Base-by-base conservation (phyloP, 352 stramenopile species). In the Globisporangium perplexum region DNA sequence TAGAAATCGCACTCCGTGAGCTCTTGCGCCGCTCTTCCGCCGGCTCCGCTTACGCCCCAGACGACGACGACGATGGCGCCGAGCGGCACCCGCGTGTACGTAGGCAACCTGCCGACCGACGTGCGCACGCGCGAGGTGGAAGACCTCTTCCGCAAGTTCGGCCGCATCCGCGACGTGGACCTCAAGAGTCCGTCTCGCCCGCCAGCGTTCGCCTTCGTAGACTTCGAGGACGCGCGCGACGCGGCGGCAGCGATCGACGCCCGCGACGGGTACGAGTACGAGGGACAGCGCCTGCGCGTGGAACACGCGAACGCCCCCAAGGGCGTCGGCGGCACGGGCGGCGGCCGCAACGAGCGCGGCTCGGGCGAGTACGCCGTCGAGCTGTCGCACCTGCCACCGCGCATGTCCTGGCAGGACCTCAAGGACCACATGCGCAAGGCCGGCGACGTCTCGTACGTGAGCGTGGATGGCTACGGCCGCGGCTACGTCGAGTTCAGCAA, bases 141-240 rank as follows among this genome's bases (percentile, higher is more conserved):
- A 51, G 76, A 90, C 20, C 69, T 86, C 10, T 90, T 94, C 56
- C 75, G 75, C 58, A 86, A 86, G 61, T 88, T 81, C 49, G 81
- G 79, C 1, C 75, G 73, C 51, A 82, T 86, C 45, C 62, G 65
- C 14, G 76, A 81, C 52, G 72, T 86, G 31, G 68, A 88, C 46
- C 65, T 88, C 56, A 94, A 90, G 63, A 83, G 86, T 50, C 71
- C 81, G 50, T 83, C 76, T 52, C 74, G 76, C 23, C 68, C 72
- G 30, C 64, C 66, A 15, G 63, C 74, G 20, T 83, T 88, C 62
- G 77, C 79, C 47, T 84, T 90, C 58, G 71, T 89, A 65, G 76
- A 90, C 57, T 91, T 88, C 46, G 78, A 89, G 44, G 67, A 88
- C 50, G 14, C 63, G 15, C 77, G 80, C 18, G 78, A 93, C 50